These are phyloP conservation scores for Kodamaea anthophila DNA, from an alignment of 1,139 yeast genomes.

Conservation along the genomic window DNA sequence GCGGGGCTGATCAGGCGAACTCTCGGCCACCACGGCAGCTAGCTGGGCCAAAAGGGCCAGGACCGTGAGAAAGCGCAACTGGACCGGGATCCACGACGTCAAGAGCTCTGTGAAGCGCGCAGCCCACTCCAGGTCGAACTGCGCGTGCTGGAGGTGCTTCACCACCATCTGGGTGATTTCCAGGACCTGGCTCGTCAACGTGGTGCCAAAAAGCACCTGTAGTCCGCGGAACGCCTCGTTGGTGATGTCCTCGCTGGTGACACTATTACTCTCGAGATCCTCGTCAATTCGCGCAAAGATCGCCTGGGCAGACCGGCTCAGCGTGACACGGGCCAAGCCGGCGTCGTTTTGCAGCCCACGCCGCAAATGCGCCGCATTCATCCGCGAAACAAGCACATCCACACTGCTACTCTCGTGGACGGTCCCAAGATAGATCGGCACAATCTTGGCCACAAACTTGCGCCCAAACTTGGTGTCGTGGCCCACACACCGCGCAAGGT, in stretches of 20 bases:
- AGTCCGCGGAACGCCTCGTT: slow-evolving; percentile 41
- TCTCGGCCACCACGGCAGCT: slow-evolving; percentile 16
- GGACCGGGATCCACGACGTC: slow-evolving; percentile 83
- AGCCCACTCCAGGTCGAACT: slow-evolving; percentile 41
- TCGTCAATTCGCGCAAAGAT: slow-evolving; percentile 18
- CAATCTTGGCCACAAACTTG: slow-evolving; percentile 30
- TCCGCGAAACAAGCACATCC: slow-evolving; percentile 16
- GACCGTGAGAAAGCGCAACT: slow-evolving; percentile 68
- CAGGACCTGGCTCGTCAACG: slow-evolving; percentile 43
- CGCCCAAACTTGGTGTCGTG: slow-evolving; percentile 33
- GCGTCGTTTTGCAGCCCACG: slow-evolving; percentile 4
- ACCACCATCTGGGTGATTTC: slow-evolving; percentile 43
- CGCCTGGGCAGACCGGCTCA: slow-evolving; percentile 18
- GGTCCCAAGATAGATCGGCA: slow-evolving; percentile 37
- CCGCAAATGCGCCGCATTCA: slow-evolving; percentile 8
- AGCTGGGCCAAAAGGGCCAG: slow-evolving; percentile 35
- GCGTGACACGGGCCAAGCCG: slow-evolving; percentile 20
- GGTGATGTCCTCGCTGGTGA: slow-evolving; percentile 22
- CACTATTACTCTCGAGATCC: slow-evolving; percentile 26
- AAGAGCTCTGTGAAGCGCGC: slow-evolving; percentile 55
- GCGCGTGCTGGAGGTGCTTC: slow-evolving; percentile 10
- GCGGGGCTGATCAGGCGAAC: slow-evolving; percentile 18
- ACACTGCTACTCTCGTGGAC: slow-evolving; percentile 16
- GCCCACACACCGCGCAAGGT: slow-evolving; percentile 40
- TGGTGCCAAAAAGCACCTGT: slow-evolving; percentile 44